Percentiles rank a stretch among this genome's conserved stretches.
Evolutionary conservation across 768 basidiomycete genomes (phyloP).

Genomic region (Crepidotus variabilis): DNA sequence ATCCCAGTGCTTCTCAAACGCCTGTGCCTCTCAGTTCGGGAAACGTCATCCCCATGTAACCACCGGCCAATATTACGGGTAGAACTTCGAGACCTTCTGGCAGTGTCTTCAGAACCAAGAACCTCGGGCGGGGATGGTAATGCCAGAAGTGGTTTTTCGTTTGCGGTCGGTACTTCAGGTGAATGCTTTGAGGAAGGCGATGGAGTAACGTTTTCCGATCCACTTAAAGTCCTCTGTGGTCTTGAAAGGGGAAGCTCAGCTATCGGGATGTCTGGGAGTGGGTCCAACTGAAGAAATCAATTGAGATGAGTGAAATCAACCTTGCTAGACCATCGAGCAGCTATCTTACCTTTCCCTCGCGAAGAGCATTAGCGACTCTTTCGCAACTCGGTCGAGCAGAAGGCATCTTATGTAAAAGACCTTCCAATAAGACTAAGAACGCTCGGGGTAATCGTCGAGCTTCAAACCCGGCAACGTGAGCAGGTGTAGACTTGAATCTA

Average conservation of each 20-base stretch:
- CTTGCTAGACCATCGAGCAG: too few relatives aligned
- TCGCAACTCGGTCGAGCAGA: slow-evolving; percentile 67
- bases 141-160: slow-evolving; percentile 13
- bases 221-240: slow-evolving; percentile 4
- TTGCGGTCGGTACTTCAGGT: background rate
- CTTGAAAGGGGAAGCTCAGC: slow-evolving; percentile 15
- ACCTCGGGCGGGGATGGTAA: slow-evolving; percentile 21
- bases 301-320: too few relatives aligned
- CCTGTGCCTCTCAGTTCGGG: background rate
- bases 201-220: background rate
- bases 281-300: slow-evolving; percentile 16
- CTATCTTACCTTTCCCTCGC: slow-evolving; percentile 67
- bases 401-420: slow-evolving; percentile 61
- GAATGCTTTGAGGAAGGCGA: background rate
- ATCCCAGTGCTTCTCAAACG: slow-evolving; percentile 3
- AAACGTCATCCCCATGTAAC: background rate
- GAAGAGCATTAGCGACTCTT: slow-evolving; percentile 62
- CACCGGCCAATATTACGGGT: background rate
- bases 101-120: slow-evolving; percentile 18
- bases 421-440: slow-evolving; percentile 69
- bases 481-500: slow-evolving; percentile 49
- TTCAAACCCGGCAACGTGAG: slow-evolving; percentile 55
- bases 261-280: slow-evolving; percentile 8
- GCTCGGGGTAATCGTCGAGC: slow-evolving; percentile 69
- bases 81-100: slow-evolving; percentile 10